Evolutionary conservation across 2,329 filamentous ascomycete genomes (phyloP), one percentile per base, ranked within the genome.

Genomic region (Pestalotiopsis sp.): DNA sequence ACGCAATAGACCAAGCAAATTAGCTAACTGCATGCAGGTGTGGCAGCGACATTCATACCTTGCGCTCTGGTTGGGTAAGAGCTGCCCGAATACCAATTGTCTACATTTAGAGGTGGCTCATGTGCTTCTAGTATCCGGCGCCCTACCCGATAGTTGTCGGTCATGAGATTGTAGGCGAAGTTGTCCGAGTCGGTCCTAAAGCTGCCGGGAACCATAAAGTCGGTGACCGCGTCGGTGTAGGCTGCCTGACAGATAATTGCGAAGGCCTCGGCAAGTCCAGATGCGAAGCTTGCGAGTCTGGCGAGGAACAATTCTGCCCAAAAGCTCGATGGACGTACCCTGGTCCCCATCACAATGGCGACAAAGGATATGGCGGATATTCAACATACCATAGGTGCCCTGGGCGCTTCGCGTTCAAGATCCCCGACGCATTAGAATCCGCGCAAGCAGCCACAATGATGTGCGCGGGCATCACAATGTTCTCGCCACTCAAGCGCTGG

Each of bases 391-490:
- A 73, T 63, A 71, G 73, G 45, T 65, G 66, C 9, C 69, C 69
- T 4, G 71, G 67, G 13, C 70, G 68, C 5, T 91, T 91, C 70
- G 78, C 76, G 5, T 73, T 82, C 68, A 80, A 80, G 70, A 80
- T 83, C 52, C 80, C 80, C 5, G 77, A 79, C 17, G 72, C 70
- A 6, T 64, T 83, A 9, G 68, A 71, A 25, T 75, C 75, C 2
- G 76, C 75, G n/a, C 73, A 79, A 23, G 79, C 80, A 12, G 81
- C 90, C n/a, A 89, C 90, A 3, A 87, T 92, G 85, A 82, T 92
- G 62, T 92, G 91, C 72, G 90, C 85, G 23, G 90, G 91, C 5
- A 84, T 92, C 49, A 92, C 91, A 0, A 82, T 89, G 12, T 93
- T 84, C 74, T 81, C 83, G 13, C 90, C 91, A 1, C 76, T 93